phyloP scores from a whole-genome alignment of 73 alveolate genomes.

The Paramecium sonneborni region DNA sequence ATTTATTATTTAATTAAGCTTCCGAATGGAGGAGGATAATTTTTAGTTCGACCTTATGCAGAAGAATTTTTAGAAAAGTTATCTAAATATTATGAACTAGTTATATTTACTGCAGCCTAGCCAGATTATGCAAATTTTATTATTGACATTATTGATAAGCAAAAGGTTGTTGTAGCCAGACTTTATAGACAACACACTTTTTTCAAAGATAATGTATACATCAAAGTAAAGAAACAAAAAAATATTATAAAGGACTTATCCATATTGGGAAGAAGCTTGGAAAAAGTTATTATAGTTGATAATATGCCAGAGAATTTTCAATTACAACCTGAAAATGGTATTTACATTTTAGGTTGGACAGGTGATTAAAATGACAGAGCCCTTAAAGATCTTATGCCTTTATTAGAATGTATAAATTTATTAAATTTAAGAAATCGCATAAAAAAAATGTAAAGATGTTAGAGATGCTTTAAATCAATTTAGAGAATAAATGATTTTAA shows the following conservation, averaged over 20 bases:
- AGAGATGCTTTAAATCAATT: constrained; percentile 63
- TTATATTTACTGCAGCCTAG: constrained; percentile 97
- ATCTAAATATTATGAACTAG: constrained; percentile 90
- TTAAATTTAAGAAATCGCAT: constrained; percentile 59
- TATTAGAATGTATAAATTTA: constrained; percentile 51
- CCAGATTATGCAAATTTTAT: constrained; percentile 97
- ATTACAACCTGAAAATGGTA: constrained; percentile 96
- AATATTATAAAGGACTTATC: constrained; percentile 80
- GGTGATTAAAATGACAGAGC: constrained; percentile 79
- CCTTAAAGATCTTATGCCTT: constrained; percentile 50
- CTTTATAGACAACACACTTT: constrained; percentile 92
- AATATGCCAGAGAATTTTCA: constrained; percentile 90
- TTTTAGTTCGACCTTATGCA: constrained; percentile 93
- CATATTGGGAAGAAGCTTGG: constrained; percentile 89
- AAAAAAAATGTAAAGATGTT: constrained; percentile 65
- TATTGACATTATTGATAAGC: constrained; percentile 90
- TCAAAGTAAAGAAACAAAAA: constrained; percentile 34
- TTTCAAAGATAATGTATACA: constrained; percentile 68
- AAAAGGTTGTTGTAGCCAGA: constrained; percentile 78
- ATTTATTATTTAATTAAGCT: background rate
- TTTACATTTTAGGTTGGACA: constrained; percentile 93
- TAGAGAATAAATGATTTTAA: constrained; percentile 62
- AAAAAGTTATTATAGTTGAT: constrained; percentile 90
- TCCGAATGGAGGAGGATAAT: constrained; percentile 74
- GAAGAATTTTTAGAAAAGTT: constrained; percentile 88